Conservation (phyloP, 495 filamentous ascomycete genomes). For the Aspergillus bertholletiae region DNA sequence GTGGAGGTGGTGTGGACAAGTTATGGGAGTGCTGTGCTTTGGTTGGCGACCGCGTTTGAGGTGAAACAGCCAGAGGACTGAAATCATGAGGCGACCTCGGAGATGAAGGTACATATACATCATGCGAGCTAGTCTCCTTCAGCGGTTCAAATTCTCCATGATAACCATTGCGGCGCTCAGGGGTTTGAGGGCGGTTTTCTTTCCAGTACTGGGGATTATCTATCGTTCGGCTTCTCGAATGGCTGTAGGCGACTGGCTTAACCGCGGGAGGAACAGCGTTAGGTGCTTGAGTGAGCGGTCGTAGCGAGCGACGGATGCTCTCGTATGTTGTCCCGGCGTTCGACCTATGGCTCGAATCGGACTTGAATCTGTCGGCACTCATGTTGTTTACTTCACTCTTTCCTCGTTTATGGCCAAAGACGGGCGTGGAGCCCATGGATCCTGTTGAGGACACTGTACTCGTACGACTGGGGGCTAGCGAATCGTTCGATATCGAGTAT, state of each 20-base stretch:
- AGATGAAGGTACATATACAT: slow-evolving; percentile 30
- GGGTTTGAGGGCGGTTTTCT: slow-evolving; percentile 31
- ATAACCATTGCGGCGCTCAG: slow-evolving; percentile 26
- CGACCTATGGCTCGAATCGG: slow-evolving; percentile 24
- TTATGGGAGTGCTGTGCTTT: slow-evolving; percentile 37
- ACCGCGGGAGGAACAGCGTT: slow-evolving; percentile 38
- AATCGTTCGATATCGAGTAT: slow-evolving; percentile 66
- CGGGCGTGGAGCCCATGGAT: slow-evolving; percentile 56
- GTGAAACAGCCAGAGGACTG: slow-evolving; percentile 25
- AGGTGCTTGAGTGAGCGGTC: slow-evolving; percentile 71
- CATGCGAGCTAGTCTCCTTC: slow-evolving; percentile 19
- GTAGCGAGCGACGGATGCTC: slow-evolving; percentile 69
- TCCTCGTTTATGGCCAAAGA: slow-evolving; percentile 66
- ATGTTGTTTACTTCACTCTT: slow-evolving; percentile 64
- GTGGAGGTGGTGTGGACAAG: slow-evolving; percentile 40
- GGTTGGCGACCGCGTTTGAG: slow-evolving; percentile 36
- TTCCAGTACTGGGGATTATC: slow-evolving; percentile 37
- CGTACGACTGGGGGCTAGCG: slow-evolving; percentile 64
- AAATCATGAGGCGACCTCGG: slow-evolving; percentile 29
- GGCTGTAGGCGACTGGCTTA: slow-evolving; percentile 30
- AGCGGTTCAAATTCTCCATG: slow-evolving; percentile 27
- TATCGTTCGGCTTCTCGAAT: slow-evolving; percentile 42
- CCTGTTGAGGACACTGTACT: slow-evolving; percentile 75
- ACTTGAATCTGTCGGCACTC: slow-evolving; percentile 30
- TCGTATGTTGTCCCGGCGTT: slow-evolving; percentile 60